Evolutionary conservation across 2,329 filamentous ascomycete species (phyloP).

Genomic region (Trichoderma semiorbis): DNA sequence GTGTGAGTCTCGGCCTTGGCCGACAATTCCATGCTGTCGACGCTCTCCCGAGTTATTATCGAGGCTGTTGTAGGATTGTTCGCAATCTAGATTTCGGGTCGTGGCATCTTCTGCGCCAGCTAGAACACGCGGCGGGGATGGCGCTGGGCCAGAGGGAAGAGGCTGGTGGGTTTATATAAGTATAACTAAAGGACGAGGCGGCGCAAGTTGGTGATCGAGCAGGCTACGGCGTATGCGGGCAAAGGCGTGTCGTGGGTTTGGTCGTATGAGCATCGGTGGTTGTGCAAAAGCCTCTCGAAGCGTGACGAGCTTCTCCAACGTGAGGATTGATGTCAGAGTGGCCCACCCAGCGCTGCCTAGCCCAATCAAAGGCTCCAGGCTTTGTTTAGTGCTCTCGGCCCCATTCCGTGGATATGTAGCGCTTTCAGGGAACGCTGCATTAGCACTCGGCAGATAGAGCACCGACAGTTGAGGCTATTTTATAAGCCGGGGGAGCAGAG

Average conservation of each 20-base stretch:
- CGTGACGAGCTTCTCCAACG: neutral
- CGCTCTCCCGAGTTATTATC: neutral
- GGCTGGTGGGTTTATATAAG: neutral
- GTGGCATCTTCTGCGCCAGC: neutral
- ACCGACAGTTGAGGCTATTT: neutral
- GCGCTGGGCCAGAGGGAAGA: neutral
- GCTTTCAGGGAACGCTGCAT: neutral
- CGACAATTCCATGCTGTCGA: neutral
- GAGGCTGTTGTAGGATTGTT: neutral
- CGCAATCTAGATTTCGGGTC: neutral
- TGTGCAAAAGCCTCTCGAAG: neutral
- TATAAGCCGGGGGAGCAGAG: neutral
- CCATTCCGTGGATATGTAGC: neutral
- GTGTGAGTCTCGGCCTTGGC: slow-evolving; percentile 3
- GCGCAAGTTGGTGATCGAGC: neutral
- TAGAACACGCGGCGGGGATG: neutral
- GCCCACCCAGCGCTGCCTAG: neutral
- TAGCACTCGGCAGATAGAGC: neutral
- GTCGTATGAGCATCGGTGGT: neutral
- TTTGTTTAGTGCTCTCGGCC: neutral
- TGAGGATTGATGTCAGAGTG: slow-evolving; percentile 18
- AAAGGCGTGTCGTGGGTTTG: neutral
- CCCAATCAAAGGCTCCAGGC: neutral
- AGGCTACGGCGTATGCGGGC: neutral
- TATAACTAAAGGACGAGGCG: neutral